phyloP scores from a whole-genome alignment of 768 basidiomycete species.

The Trametopsis cervina region DNA sequence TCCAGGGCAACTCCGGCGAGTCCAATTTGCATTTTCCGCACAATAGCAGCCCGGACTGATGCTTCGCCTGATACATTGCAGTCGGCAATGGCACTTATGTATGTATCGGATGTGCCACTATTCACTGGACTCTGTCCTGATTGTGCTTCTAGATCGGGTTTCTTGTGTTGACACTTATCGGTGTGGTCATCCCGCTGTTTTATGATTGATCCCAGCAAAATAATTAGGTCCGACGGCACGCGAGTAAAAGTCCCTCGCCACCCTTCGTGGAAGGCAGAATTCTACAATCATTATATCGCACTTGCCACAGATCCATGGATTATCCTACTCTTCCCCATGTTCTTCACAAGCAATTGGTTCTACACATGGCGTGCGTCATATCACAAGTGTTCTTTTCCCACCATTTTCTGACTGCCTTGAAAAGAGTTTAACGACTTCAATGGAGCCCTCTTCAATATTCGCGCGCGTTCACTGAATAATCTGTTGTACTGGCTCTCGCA shows the following conservation, averaged over 20 bases:
- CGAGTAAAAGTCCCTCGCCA: slow-evolving; percentile 55
- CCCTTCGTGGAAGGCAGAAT: slow-evolving; percentile 73
- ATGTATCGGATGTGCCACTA: slow-evolving; percentile 20
- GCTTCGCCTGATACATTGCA: no score
- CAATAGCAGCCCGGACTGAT: no score
- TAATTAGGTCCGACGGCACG: slow-evolving; percentile 72
- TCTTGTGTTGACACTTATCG: slow-evolving; percentile 62
- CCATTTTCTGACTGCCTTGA: no score
- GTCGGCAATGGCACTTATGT: slow-evolving; percentile 75
- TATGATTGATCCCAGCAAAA: slow-evolving; percentile 65
- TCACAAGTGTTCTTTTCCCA: no score
- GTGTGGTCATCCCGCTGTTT: slow-evolving; percentile 56
- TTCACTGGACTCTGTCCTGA: no score
- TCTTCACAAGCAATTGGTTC: slow-evolving; percentile 79
- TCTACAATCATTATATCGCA: slow-evolving; percentile 60
- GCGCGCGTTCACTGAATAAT: slow-evolving; percentile 69
- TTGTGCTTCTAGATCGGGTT: slow-evolving; percentile 81
- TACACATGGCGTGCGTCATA: slow-evolving; percentile 77
- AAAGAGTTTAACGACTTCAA: slow-evolving; percentile 83
- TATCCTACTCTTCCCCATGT: slow-evolving; percentile 77
- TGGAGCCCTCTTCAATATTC: slow-evolving; percentile 73
- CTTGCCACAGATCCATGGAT: slow-evolving; percentile 67
- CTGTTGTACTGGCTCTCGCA: slow-evolving; percentile 77
- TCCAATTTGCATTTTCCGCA: no score
- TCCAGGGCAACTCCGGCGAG: no score